Evolutionary conservation across 2,329 filamentous ascomycete species (phyloP).

Genomic region (Nigrograna mackinnonii): DNA sequence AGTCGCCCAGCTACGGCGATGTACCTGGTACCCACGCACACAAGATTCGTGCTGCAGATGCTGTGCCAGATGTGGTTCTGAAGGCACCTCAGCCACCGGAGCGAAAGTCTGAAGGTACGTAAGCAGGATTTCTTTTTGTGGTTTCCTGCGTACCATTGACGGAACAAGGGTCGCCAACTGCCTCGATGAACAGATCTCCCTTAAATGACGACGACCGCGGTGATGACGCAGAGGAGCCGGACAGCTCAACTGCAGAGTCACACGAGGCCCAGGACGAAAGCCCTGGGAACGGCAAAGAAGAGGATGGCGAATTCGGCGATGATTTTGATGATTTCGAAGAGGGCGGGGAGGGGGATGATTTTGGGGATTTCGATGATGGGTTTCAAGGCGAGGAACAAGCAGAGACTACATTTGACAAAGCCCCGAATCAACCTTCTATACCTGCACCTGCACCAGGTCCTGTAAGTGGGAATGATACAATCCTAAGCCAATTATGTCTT

Average conservation of each 20-base stretch:
- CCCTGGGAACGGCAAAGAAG: conserved; percentile 71
- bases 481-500: conserved; percentile 39
- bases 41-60: conserved; percentile 60
- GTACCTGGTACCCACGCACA: conserved; percentile 64
- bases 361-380: conserved; percentile 57
- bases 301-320: conserved; percentile 72
- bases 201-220: conserved; percentile 42
- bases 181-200: conserved; percentile 55
- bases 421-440: conserved; percentile 41
- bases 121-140: conserved; percentile 38
- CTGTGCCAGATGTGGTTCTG: conserved; percentile 61
- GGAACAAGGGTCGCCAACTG: conserved; percentile 62
- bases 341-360: conserved; percentile 54
- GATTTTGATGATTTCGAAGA: conserved; percentile 70
- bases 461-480: conserved; percentile 50
- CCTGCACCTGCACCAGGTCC: conserved; percentile 47
- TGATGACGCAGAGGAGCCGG: conserved; percentile 12
- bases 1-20: conserved; percentile 61
- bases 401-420: conserved; percentile 43
- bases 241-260: conserved; percentile 13
- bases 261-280: conserved; percentile 42
- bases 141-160: conserved; percentile 61
- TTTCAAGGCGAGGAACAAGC: conserved; percentile 43
- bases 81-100: conserved; percentile 48
- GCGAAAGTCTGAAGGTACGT: conserved; percentile 61